Conservation (phyloP, 768 basidiomycete genomes). For the Naganishia kalamii region DNA sequence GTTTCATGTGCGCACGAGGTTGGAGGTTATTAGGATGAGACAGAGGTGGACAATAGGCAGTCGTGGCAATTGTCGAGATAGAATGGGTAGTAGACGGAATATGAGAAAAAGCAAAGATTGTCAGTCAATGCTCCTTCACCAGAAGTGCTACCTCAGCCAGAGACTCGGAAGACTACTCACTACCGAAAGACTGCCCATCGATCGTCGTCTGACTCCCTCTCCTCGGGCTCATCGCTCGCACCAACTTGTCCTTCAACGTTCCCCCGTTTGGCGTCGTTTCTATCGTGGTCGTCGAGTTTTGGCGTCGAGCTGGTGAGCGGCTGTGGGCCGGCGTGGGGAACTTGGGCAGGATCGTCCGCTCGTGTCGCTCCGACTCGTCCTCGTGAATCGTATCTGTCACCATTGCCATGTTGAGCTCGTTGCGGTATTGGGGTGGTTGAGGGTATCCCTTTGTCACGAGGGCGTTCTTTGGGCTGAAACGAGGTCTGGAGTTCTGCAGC, state of each 20-base stretch:
- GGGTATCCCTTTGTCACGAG: neutral
- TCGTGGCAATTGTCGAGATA: too few species aligned
- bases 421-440: neutral
- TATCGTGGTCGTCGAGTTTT: neutral
- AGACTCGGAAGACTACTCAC: neutral
- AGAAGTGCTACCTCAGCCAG: neutral
- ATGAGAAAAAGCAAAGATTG: too few species aligned
- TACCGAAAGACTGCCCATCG: constrained; percentile 2
- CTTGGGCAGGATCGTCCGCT: neutral
- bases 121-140: neutral
- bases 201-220: constrained; percentile 14
- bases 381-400: constrained; percentile 5
- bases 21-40: neutral
- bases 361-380: constrained; percentile 11
- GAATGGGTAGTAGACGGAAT: too few species aligned
- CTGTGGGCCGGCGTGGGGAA: constrained; percentile 7
- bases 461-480: neutral
- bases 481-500: too few species aligned
- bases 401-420: constrained; percentile 10
- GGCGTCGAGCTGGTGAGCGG: constrained; percentile 6
- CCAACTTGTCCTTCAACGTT: neutral
- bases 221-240: constrained; percentile 9
- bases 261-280: neutral
- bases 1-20: neutral
- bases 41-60: neutral